Base-by-base conservation (phyloP, 371 early-diverging fungal species). In the Circinella umbellata region DNA sequence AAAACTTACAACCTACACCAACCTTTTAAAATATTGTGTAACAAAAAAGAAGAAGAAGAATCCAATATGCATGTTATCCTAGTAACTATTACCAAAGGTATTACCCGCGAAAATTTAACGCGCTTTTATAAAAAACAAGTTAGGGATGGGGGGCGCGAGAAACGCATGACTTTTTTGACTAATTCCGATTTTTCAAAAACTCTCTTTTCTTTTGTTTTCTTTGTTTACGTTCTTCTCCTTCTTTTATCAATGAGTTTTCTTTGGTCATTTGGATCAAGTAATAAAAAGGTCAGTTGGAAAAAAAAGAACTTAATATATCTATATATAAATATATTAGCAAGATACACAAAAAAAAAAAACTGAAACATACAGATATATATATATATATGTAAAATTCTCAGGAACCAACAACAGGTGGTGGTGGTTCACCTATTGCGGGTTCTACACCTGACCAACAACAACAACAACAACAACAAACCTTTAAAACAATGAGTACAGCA, bases 401-500 rank as follows among this genome's bases (percentile, higher is more conserved):
- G 57, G 57, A 57, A 57, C 27, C 57, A 34, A 11, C 57, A 34
- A 11, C 54, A 27, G 27, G 27, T 27, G 27, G 20, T 18, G 57
- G 57, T 67, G 18, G 46, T 57, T 15, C 51, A 51, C 51, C 51
- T 51, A 15, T 42, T 42, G 3, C 42, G 11, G 18, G 61, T 51
- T 60, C 59, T 13, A 61, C 73, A 37, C 64, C 64, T 53, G 61
- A 53, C 42, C 60, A 46, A 7, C 42, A 36, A 62, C 73, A 61
- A 1, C 61, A 69, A 27, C 69, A 75, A 35, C 67, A 75, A 3
- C 75, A 73, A 14, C 72, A 68, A 18, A 65, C 76, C 6, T 76
- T 80, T 55, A 84, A 82, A 66, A 70, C 85, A 8, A 84, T 85
- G 86, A 84, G 71, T 38, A 74, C 70, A 18, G 73, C 79, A 0